Percentiles rank a stretch among this genome's conserved stretches.
phyloP scores from a whole-genome alignment of 495 filamentous ascomycete genomes.

The Amniculicola lignicola region DNA sequence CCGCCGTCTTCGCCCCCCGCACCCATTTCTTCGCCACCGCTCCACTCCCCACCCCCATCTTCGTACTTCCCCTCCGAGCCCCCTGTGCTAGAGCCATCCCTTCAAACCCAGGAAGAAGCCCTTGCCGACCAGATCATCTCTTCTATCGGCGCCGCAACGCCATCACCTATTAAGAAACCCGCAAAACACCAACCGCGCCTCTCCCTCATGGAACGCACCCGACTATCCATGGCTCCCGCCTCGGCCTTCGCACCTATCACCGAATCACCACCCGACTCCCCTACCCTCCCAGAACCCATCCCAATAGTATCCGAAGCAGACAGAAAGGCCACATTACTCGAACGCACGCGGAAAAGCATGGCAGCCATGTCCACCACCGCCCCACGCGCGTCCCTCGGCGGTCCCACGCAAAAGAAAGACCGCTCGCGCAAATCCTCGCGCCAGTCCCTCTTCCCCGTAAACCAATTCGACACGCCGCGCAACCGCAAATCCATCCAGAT shows the following conservation, averaged over 20 bases:
- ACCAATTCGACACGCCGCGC: slow-evolving; percentile 60
- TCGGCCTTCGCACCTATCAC: slow-evolving; percentile 21
- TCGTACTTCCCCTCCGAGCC: slow-evolving; percentile 21
- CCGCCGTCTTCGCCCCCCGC: neutral
- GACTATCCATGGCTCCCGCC: slow-evolving; percentile 45
- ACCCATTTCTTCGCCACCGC: neutral
- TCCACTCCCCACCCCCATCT: slow-evolving; percentile 12
- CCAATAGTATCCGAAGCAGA: neutral
- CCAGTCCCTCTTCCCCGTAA: slow-evolving; percentile 55
- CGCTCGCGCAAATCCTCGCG: slow-evolving; percentile 24
- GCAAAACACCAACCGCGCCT: slow-evolving; percentile 30
- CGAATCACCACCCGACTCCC: slow-evolving; percentile 23
- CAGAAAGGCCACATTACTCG: slow-evolving; percentile 48
- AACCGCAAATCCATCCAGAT: slow-evolving; percentile 23
- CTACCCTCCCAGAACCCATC: neutral
- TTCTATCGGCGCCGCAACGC: slow-evolving; percentile 38
- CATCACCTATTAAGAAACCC: slow-evolving; percentile 39
- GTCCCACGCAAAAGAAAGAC: neutral
- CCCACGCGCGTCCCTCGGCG: slow-evolving; percentile 2
- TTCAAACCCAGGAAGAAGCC: slow-evolving; percentile 24
- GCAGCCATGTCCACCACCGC: slow-evolving; percentile 49
- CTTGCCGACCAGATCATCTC: slow-evolving; percentile 41
- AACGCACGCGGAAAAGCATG: slow-evolving; percentile 83
- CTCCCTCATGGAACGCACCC: slow-evolving; percentile 46
- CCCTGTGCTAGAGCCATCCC: slow-evolving; percentile 14